Evolutionary conservation across 352 stramenopile species (phyloP), one percentile per base, ranked within the genome.

Genomic region (Phytophthora brassicae): DNA sequence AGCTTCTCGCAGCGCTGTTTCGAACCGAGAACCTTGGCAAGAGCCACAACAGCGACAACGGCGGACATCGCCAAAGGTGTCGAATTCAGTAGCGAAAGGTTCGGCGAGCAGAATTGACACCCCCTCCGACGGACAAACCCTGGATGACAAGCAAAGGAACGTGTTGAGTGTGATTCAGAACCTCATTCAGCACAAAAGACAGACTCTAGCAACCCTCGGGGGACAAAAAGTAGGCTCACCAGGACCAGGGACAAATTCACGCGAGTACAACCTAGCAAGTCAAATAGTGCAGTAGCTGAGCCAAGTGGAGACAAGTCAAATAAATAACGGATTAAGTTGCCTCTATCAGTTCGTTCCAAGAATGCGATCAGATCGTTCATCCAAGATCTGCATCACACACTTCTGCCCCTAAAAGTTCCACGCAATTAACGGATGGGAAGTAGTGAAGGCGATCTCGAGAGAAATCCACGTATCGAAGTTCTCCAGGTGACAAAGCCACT

Each of bases 111-210:
- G 26, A 49, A 5, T 43, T 57, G 33, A 31, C 2, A 57, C 41
- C 54, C 41, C 51, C 28, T 8, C 28, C 20, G 9, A 46, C 55
- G 41, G 6, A 7, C 48, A 53, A 22, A 26, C 31, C 8, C 23
- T 88, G 48, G 78, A 86, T 41, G 64, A 77, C 41, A 89, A 88
- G 57, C 79, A 91, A 57, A 72, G 70, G 28, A 88, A 85, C 26
- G 76, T 89, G 53, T 71, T 89, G 42, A 84, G 58, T 48, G 79
- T 88, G 28, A 88, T 91, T 66, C 80, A 91, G 45, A 91, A 78
- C 52, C 76, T 91, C 55, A 91, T 91, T 43, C 74, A 89, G 43
- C 82, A 89, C 72, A 91, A 91, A 65, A 78, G 82, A 57, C 77
- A 89, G 33, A 88, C 77, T 0, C 59, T 91, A 28, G 74, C 75